These are phyloP conservation scores for Crinitomyces ghanaensis DNA, from an alignment of 805 yeast species.

Conservation along the genomic window DNA sequence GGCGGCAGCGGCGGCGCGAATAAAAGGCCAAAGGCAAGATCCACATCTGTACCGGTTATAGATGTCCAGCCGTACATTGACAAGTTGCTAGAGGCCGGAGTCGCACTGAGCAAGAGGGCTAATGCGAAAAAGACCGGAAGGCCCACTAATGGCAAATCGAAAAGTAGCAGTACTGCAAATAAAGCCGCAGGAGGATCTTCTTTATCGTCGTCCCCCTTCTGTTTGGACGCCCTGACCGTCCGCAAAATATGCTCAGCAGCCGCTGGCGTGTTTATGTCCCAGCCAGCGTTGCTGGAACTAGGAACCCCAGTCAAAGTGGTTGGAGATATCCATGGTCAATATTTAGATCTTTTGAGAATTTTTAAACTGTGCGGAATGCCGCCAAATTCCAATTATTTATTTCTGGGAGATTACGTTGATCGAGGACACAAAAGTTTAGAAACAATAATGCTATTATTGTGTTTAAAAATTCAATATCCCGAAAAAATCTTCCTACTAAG, in stretches of 20 bases:
- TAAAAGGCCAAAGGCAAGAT: too few species aligned
- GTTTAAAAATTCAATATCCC: constrained; percentile 88
- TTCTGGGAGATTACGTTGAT: constrained; percentile 91
- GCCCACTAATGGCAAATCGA: too few species aligned
- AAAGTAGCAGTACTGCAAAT: constrained; percentile 82
- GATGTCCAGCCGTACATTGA: too few species aligned
- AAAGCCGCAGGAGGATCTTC: constrained; percentile 73
- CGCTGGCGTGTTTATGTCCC: constrained; percentile 73
- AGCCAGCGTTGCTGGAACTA: constrained; percentile 75
- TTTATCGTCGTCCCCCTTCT: constrained; percentile 73
- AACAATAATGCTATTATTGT: constrained; percentile 68
- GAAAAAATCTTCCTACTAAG: constrained; percentile 81
- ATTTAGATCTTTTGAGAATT: constrained; percentile 70
- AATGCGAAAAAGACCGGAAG: too few species aligned
- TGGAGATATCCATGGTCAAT: constrained; percentile 94
- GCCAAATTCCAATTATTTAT: constrained; percentile 77
- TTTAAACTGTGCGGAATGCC: constrained; percentile 93
- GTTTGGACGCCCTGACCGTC: constrained; percentile 73
- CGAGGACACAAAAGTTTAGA: constrained; percentile 91
- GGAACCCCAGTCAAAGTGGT: constrained; percentile 78
- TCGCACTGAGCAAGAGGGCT: too few species aligned
- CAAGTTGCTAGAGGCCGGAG: too few species aligned
- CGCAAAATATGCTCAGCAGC: constrained; percentile 69
- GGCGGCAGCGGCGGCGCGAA: too few species aligned
- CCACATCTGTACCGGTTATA: too few species aligned